Evolutionary conservation across 306 rosid species (phyloP), one percentile per base, ranked within the genome.

Genomic region (Gleditsia sinensis): DNA sequence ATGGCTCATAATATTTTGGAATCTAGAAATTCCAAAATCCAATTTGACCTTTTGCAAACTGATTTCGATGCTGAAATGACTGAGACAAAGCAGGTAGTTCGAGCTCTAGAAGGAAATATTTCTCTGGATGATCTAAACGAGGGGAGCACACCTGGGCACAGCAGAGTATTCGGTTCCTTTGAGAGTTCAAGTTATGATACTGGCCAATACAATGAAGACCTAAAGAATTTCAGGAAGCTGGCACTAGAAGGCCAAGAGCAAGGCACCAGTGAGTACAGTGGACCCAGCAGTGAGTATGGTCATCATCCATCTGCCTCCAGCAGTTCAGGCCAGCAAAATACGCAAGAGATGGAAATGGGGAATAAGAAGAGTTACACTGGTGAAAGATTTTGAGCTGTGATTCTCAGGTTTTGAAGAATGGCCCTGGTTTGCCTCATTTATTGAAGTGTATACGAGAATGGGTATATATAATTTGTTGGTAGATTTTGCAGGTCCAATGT

Each of bases 41-140:
- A 33, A 17, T 67, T 2, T 24, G 50, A 37, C n/a, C 33, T 16
- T 64, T 23, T 36, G 61, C 10, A 21, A 23, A 11, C 11, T 7
- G 33, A 60, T 42, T 49, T 7, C 53, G 36, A 56, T n/a, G 36
- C 37, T 33, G 36, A 62, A 40, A 48, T 56, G 45, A 69, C 20
- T 43, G 33, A 68, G 20, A 43, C 16, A 28, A 24, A 48, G 40
- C 30, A 91, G 91, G 88, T 91, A 9, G 97, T 89, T 73, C 89
- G 90, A 30, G 91, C 94, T n/a, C 75, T 91, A 46, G 97, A 85
- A 80, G 94, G 97, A 42, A 87, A 89, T 19, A 78, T 84, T 12
- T 80, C 92, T 49, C 85, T 87, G 6, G 78, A 91, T 11, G 91
- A 85, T 78, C 88, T 91, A 4, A 88, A 84, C 16, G 88, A 87